Evolutionary conservation across 768 basidiomycete species (phyloP).

Genomic region (Trametes sanguinea): DNA sequence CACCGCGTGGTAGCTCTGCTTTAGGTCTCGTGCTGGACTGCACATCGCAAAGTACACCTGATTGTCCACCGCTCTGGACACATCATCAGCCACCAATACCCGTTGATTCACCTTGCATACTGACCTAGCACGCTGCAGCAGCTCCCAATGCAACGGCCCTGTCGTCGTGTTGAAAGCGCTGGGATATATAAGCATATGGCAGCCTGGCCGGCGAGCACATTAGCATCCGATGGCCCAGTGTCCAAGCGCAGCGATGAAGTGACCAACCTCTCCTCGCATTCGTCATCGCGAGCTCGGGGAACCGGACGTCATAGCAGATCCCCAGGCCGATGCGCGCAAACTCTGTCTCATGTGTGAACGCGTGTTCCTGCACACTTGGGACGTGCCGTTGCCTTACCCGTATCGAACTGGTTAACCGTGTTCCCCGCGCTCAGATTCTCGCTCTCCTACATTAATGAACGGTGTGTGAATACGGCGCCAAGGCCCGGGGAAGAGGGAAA

Average conservation of each 20-base stretch:
- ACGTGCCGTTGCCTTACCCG: conserved; percentile 50
- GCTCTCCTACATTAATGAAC: conserved; percentile 62
- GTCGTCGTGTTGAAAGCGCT: conserved; percentile 96
- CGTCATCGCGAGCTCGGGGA: conserved; percentile 92
- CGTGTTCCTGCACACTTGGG: neutral
- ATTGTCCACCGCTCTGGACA: conserved; percentile 85
- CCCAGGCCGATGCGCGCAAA: conserved; percentile 97
- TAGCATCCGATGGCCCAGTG: neutral
- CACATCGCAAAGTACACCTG: conserved; percentile 97
- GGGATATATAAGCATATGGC: conserved; percentile 88
- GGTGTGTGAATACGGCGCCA: neutral
- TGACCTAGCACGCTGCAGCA: conserved; percentile 84
- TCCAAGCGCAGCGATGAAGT: neutral
- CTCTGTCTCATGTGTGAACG: conserved; percentile 47
- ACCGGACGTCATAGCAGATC: conserved; percentile 95
- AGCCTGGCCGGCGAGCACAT: conserved; percentile 49
- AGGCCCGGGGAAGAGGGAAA: neutral
- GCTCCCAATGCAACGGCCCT: conserved; percentile 94
- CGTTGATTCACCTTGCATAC: conserved; percentile 17
- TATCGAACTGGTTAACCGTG: conserved; percentile 79
- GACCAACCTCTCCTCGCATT: conserved; percentile 77
- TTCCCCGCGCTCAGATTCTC: conserved; percentile 82
- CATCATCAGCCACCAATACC: neutral
- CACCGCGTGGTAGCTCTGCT: conserved; percentile 86
- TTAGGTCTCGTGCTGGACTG: conserved; percentile 86